Conservation (phyloP, 2,329 filamentous ascomycete species). For the Claviceps pusilla region DNA sequence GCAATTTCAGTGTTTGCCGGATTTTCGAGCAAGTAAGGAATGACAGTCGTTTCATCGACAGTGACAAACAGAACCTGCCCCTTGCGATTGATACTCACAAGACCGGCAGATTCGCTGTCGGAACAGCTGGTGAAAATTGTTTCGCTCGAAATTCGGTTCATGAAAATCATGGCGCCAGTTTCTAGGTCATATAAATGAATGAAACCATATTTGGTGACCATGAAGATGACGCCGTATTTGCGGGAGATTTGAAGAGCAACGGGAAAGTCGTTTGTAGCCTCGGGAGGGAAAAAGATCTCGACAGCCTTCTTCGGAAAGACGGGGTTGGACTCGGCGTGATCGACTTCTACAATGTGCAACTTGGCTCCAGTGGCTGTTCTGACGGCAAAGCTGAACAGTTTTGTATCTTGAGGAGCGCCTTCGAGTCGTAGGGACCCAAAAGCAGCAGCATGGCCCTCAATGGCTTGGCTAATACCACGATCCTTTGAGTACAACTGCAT, state of each 20-base stretch:
- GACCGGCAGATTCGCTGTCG: conserved; percentile 71
- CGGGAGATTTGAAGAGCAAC: conserved; percentile 94
- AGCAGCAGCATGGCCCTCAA: conserved; percentile 90
- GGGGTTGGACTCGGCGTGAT: conserved; percentile 79
- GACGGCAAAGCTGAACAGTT: conserved; percentile 93
- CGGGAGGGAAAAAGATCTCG: conserved; percentile 92
- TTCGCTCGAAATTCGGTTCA: conserved; percentile 98
- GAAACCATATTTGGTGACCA: conserved; percentile 97
- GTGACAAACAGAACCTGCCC: conserved; percentile 91
- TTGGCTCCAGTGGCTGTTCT: conserved; percentile 81
- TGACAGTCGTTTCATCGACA: conserved; percentile 79
- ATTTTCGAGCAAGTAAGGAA: conserved; percentile 91
- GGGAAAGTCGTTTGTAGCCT: conserved; percentile 93
- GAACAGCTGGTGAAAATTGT: conserved; percentile 92
- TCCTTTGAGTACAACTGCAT: conserved; percentile 97
- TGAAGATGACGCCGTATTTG: conserved; percentile 91
- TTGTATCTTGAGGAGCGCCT: conserved; percentile 77
- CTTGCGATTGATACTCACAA: conserved; percentile 92
- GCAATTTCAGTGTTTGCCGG: conserved; percentile 86
- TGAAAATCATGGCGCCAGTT: conserved; percentile 89
- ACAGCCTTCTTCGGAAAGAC: conserved; percentile 90
- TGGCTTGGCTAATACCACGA: conserved; percentile 90
- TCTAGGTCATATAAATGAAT: conserved; percentile 98
- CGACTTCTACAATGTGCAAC: conserved; percentile 93
- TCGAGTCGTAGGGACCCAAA: conserved; percentile 85